phyloP scores from a whole-genome alignment of 495 filamentous ascomycete species.

The Penicillium maclennaniae region DNA sequence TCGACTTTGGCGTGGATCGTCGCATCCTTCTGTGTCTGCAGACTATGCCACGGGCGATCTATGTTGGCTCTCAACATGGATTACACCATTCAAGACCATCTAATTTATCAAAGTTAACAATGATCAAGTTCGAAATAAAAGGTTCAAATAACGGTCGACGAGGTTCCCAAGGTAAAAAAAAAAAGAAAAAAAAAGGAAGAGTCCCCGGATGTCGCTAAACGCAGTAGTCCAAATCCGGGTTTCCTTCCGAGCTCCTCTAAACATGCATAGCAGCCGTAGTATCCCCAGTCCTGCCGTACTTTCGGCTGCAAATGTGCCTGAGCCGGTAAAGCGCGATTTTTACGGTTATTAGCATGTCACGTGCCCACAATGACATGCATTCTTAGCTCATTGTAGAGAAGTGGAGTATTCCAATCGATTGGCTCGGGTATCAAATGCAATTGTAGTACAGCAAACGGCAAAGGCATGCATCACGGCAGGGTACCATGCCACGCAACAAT shows the following conservation, averaged over 20 bases:
- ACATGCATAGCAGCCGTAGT: not conserved
- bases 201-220: not conserved
- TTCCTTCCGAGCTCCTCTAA: not conserved
- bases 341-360: not conserved
- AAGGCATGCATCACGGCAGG: not conserved
- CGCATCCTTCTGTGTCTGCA: conserved; percentile 13
- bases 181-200: too few relatives aligned
- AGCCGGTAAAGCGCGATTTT: not conserved
- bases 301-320: conserved; percentile 1
- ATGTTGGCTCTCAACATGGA: not conserved
- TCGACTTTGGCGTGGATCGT: conserved; percentile 14
- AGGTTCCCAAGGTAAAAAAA: too few relatives aligned
- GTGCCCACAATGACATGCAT: not conserved
- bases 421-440: conserved; percentile 14
- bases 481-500: not conserved
- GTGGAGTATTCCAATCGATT: not conserved
- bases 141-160: too few relatives aligned
- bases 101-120: not conserved
- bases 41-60: not conserved
- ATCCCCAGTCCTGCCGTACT: not conserved
- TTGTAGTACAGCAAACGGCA: conserved; percentile 6
- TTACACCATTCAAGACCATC: not conserved
- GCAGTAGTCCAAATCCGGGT: conserved; percentile 5
- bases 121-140: not conserved
- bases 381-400: not conserved